phyloP scores from a whole-genome alignment of 768 basidiomycete species.

The Omphalotus guepiniiformis region DNA sequence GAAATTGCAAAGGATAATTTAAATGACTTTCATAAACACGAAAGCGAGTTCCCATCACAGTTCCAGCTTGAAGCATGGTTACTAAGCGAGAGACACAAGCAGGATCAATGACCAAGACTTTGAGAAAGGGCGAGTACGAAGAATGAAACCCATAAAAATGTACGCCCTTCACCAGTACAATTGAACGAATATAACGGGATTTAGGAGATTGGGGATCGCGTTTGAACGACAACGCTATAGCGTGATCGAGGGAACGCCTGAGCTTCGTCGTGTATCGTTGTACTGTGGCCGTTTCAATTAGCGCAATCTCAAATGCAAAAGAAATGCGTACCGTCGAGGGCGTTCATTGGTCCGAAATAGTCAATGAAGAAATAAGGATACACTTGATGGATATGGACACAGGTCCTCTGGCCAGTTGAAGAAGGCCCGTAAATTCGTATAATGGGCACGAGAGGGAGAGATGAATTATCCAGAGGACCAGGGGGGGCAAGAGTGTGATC shows the following conservation, averaged over 20 bases:
- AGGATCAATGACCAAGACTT: conserved; percentile 76
- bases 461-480: conserved; percentile 57
- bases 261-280: conserved; percentile 66
- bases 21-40: conserved; percentile 88
- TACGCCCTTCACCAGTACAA: conserved; percentile 88
- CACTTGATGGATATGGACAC: conserved; percentile 88
- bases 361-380: conserved; percentile 93
- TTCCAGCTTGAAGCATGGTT: conserved; percentile 77
- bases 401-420: conserved; percentile 70
- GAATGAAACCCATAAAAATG: conserved; percentile 95
- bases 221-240: conserved; percentile 77
- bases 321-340: conserved; percentile 48
- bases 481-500: conserved; percentile 58
- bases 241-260: conserved; percentile 73
- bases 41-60: conserved; percentile 76
- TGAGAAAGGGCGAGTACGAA: conserved; percentile 83
- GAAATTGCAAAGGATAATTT: conserved; percentile 83
- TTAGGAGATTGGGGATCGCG: conserved; percentile 58
- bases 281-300: conserved; percentile 41
- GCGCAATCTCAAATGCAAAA: background rate
- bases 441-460: conserved; percentile 67
- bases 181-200: conserved; percentile 64
- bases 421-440: conserved; percentile 86
- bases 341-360: conserved; percentile 65
- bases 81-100: conserved; percentile 60